Percentiles rank a stretch among this genome's conserved stretches.
These are phyloP conservation scores for Hericium rajendrae DNA, from an alignment of 768 basidiomycete genomes.

Conservation along the genomic window DNA sequence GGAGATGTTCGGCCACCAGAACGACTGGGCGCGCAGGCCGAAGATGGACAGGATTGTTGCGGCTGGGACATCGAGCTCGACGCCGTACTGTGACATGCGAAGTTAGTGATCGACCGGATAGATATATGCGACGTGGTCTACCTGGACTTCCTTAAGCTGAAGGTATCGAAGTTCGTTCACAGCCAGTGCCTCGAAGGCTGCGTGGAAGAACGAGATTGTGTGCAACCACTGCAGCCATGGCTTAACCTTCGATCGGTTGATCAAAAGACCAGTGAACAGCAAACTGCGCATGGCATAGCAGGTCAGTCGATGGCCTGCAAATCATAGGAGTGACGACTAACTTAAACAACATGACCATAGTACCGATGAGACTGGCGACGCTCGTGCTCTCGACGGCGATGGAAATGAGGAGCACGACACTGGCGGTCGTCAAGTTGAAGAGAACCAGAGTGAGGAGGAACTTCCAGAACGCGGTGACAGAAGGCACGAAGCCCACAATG, in stretches of 20 bases:
- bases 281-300: slow-evolving; percentile 39
- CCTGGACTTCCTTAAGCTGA: slow-evolving; percentile 85
- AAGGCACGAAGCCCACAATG: slow-evolving; percentile 89
- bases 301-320: neutral
- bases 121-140: slow-evolving; percentile 24
- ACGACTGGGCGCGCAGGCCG: slow-evolving; percentile 88
- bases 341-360: slow-evolving; percentile 98
- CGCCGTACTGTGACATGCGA: slow-evolving; percentile 61
- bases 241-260: slow-evolving; percentile 83
- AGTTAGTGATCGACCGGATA: neutral
- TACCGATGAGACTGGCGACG: slow-evolving; percentile 90
- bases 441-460: slow-evolving; percentile 93
- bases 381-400: slow-evolving; percentile 81
- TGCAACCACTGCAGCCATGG: slow-evolving; percentile 75
- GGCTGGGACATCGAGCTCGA: slow-evolving; percentile 93
- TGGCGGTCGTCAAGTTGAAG: slow-evolving; percentile 94
- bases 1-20: slow-evolving; percentile 97
- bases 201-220: slow-evolving; percentile 95
- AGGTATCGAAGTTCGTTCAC: slow-evolving; percentile 95
- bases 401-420: slow-evolving; percentile 82
- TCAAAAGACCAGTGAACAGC: slow-evolving; percentile 89
- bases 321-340: slow-evolving; percentile 31
- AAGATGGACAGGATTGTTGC: slow-evolving; percentile 93
- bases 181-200: slow-evolving; percentile 94
- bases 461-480: slow-evolving; percentile 91